Evolutionary conservation across 2,329 filamentous ascomycete species (phyloP), one percentile per base, ranked within the genome.

Genomic region (Fusarium sp.): DNA sequence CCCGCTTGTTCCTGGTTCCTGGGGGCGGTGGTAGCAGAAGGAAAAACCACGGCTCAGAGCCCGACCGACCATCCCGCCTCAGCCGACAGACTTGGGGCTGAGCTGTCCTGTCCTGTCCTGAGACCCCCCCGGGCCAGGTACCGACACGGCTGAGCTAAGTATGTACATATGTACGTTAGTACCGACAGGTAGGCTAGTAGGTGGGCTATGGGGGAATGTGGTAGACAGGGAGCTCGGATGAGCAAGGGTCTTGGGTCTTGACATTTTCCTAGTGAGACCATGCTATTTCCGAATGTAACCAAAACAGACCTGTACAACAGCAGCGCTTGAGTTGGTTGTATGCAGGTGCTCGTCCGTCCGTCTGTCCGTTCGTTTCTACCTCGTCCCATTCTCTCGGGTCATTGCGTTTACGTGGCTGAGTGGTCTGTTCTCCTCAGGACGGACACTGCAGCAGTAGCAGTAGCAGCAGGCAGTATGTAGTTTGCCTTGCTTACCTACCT

Each of bases 141-240:
- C 64, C 64, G 62, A 59, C 38, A 37, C 49, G 55, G 45, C 49
- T 58, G 43, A 36, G 37, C 35, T 33, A n/a, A n/a, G n/a, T n/a
- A n/a, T n/a, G n/a, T n/a, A n/a, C n/a, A n/a, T n/a, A n/a, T n/a
- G n/a, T n/a, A 41, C 45, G 37, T 39, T 39, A 53, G 35, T 53
- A 36, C 63, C 57, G 61, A 61, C 58, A 36, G 54, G 60, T 23
- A 37, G n/a, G n/a, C n/a, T n/a, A 14, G 31, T 15, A 19, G 4
- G 19, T 19, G n/a, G n/a, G n/a, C n/a, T 44, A 41, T 35, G 43
- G 55, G 55, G 53, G 47, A 58, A 68, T 70, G 67, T 70, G 67
- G 61, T 36, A 70, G 63, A 70, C 67, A 68, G 58, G 66, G 65
- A 57, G 32, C 33, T 54, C 44, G 39, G 23, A 41, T 27, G 38